phyloP scores from a whole-genome alignment of 2,329 filamentous ascomycete species.

The Albifimbria verrucaria region DNA sequence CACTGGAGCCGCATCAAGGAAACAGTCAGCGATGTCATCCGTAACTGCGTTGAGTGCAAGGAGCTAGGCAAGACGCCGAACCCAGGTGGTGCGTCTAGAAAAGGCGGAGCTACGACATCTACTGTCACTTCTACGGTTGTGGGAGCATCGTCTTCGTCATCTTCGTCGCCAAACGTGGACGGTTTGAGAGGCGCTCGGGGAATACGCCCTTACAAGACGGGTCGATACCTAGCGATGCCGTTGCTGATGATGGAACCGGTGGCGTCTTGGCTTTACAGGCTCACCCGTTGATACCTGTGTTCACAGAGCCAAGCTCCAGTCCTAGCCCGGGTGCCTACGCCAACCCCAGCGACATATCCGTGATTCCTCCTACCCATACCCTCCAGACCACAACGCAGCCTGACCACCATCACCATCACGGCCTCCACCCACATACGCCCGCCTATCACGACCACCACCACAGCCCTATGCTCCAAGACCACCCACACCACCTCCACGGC shows the following conservation, averaged over 20 bases:
- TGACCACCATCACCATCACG: slow-evolving; percentile 9
- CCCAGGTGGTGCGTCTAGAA: slow-evolving; percentile 21
- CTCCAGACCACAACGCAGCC: slow-evolving; percentile 21
- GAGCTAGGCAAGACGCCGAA: slow-evolving; percentile 62
- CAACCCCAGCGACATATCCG: slow-evolving; percentile 46
- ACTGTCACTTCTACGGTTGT: slow-evolving; percentile 1
- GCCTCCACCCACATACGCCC: slow-evolving; percentile 13
- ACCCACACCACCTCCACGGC: slow-evolving; percentile 8
- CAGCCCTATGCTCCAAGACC: slow-evolving; percentile 27
- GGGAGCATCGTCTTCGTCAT: slow-evolving; percentile 5
- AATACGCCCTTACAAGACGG: neutral
- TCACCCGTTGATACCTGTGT: slow-evolving; percentile 21
- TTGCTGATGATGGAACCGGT: slow-evolving; percentile 12
- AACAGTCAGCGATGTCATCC: slow-evolving; percentile 91
- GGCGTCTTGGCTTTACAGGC: slow-evolving; percentile 26
- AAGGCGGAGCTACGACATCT: slow-evolving; percentile 2
- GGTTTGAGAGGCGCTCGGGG: too few species aligned
- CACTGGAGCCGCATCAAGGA: slow-evolving; percentile 99
- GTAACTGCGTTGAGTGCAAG: slow-evolving; percentile 87
- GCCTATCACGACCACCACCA: slow-evolving; percentile 18
- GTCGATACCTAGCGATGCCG: slow-evolving; percentile 2
- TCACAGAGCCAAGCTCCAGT: slow-evolving; percentile 19
- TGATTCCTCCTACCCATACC: slow-evolving; percentile 35
- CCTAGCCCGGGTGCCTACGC: slow-evolving; percentile 39
- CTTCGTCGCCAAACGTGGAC: neutral